Conservation (phyloP, 2,329 filamentous ascomycete species). For the Xylaria sp. region DNA sequence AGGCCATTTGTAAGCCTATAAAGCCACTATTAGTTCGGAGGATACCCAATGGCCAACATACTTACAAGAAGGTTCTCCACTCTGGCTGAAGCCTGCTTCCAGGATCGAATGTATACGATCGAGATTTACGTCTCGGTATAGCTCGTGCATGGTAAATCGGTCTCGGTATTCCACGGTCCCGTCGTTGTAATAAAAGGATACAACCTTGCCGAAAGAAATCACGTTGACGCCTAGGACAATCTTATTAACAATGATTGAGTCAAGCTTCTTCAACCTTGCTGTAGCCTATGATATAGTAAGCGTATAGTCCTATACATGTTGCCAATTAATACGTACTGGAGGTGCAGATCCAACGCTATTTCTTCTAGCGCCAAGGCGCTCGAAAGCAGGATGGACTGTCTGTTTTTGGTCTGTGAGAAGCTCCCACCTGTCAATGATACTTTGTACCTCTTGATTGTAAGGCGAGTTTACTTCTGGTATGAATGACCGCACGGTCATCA, state of each 20-base stretch:
- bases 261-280: constrained; percentile 66
- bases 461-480: constrained; percentile 63
- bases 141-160: constrained; percentile 74
- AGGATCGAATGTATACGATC: constrained; percentile 74
- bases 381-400: constrained; percentile 77
- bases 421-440: constrained; percentile 85
- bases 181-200: constrained; percentile 81
- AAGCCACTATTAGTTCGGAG: constrained; percentile 19
- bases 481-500: constrained; percentile 79
- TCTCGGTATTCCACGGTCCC: constrained; percentile 84
- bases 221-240: constrained; percentile 74
- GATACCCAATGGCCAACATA: constrained; percentile 5
- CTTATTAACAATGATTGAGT: constrained; percentile 76
- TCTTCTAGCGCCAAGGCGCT: constrained; percentile 74
- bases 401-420: constrained; percentile 73
- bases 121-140: constrained; percentile 71
- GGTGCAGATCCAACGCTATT: constrained; percentile 56
- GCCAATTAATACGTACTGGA: constrained; percentile 29
- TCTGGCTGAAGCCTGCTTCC: constrained; percentile 81
- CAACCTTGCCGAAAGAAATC: constrained; percentile 74
- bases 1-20: constrained; percentile 66
- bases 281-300: constrained; percentile 40
- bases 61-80: constrained; percentile 72
- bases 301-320: background rate
- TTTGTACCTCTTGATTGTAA: constrained; percentile 72